These are phyloP conservation scores for Telopea speciosissima DNA, from an alignment of 177 flowering plant genomes.

Conservation along the genomic window DNA sequence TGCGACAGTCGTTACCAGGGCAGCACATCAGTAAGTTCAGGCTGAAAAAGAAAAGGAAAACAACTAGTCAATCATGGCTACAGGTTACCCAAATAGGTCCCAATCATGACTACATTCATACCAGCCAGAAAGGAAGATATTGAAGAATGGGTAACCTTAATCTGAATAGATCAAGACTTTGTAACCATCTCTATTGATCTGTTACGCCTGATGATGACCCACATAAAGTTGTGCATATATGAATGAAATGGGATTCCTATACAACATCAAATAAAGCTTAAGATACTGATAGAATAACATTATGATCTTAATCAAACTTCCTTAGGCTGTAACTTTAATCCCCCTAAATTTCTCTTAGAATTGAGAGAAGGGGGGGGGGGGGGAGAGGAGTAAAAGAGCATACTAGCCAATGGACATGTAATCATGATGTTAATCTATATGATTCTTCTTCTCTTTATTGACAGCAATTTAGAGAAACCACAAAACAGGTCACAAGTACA, in stretches of 20 bases:
- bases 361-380: too few species aligned
- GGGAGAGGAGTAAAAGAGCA: not conserved
- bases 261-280: not conserved
- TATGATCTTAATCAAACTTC: too few species aligned
- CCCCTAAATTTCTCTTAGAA: too few species aligned
- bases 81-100: not conserved
- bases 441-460: not conserved
- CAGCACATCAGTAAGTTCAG: not conserved
- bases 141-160: not conserved
- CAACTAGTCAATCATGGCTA: too few species aligned
- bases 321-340: too few species aligned
- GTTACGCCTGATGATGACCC: not conserved
- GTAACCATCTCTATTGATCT: not conserved
- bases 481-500: not conserved
- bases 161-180: too few species aligned
- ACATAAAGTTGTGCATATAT: too few species aligned
- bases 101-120: not conserved
- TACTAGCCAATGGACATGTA: not conserved
- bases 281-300: too few species aligned
- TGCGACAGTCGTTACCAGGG: not conserved
- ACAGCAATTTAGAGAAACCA: not conserved
- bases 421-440: not conserved
- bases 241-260: too few species aligned
- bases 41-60: not conserved
- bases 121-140: not conserved